These are phyloP conservation scores for Fusarium sp. DNA, from an alignment of 2,329 filamentous ascomycete species.

Conservation along the genomic window DNA sequence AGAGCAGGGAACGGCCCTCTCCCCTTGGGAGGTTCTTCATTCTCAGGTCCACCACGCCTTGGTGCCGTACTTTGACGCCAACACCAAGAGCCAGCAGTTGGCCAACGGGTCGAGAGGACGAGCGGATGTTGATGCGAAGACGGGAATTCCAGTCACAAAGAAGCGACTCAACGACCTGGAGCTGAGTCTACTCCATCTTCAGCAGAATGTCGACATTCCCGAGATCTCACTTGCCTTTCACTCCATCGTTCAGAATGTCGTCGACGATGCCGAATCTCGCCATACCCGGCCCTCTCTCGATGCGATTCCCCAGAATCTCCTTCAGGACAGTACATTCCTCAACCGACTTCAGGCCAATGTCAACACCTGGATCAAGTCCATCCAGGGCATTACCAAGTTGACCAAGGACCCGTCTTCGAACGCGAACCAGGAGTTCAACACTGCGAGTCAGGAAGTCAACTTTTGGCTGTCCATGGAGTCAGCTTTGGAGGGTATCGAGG, in stretches of 20 bases:
- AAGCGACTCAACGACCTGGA: conserved; percentile 97
- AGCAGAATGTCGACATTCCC: conserved; percentile 98
- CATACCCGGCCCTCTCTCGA: conserved; percentile 80
- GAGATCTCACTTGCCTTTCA: conserved; percentile 90
- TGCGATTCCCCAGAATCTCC: conserved; percentile 77
- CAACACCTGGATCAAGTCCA: conserved; percentile 98
- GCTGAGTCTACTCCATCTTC: conserved; percentile 87
- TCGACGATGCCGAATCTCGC: conserved; percentile 80
- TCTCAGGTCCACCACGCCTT: conserved; percentile 91
- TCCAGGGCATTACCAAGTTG: conserved; percentile 95
- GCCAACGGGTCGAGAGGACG: conserved; percentile 75
- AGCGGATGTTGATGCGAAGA: conserved; percentile 89
- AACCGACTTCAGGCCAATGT: conserved; percentile 94
- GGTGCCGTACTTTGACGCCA: conserved; percentile 97
- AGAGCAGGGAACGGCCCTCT: conserved; percentile 78
- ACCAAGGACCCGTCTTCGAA: conserved; percentile 81
- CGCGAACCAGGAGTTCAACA: conserved; percentile 67
- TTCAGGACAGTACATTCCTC: conserved; percentile 90
- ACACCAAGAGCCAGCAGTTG: conserved; percentile 83
- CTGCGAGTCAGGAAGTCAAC: conserved; percentile 97
- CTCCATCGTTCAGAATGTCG: conserved; percentile 84
- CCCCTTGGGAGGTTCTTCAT: conserved; percentile 92
- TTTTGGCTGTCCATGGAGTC: conserved; percentile 99
- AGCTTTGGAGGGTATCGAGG: conserved; percentile 90
- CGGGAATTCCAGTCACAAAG: conserved; percentile 95